These are phyloP conservation scores for Porphyrellus sp. DNA, from an alignment of 1,284 basidiomycete genomes.

Conservation along the genomic window DNA sequence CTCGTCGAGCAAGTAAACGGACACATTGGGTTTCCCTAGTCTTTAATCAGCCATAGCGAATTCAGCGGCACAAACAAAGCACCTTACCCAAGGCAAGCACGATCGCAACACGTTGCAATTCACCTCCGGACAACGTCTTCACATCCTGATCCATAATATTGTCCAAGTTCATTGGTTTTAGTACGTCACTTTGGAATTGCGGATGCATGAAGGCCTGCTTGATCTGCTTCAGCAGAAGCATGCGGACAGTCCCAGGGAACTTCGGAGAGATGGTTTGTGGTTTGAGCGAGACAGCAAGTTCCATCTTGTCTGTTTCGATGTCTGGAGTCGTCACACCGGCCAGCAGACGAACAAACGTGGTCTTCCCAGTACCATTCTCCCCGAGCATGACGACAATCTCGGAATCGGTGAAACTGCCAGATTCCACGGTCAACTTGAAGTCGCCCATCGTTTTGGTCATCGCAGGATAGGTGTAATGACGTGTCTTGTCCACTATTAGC, in stretches of 20 bases:
- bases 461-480: constrained; percentile 83
- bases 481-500: constrained; percentile 75
- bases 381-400: constrained; percentile 98
- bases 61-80: background rate
- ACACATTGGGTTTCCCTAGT: constrained; percentile 72
- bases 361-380: constrained; percentile 98
- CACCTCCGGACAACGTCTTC: constrained; percentile 94
- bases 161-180: constrained; percentile 95
- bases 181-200: constrained; percentile 94
- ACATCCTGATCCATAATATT: constrained; percentile 94
- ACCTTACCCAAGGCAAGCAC: constrained; percentile 75
- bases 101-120: constrained; percentile 93
- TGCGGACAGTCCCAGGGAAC: constrained; percentile 90
- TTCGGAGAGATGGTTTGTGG: constrained; percentile 95
- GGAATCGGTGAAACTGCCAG: constrained; percentile 88
- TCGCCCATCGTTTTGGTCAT: constrained; percentile 94
- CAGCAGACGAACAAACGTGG: constrained; percentile 90
- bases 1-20: constrained; percentile 88
- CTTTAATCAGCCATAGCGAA: constrained; percentile 2
- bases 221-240: constrained; percentile 91
- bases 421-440: constrained; percentile 91
- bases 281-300: constrained; percentile 85
- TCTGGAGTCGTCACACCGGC: constrained; percentile 84
- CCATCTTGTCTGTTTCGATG: constrained; percentile 74
- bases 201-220: constrained; percentile 94